Percentiles rank a stretch among this genome's conserved stretches.
phyloP scores from a whole-genome alignment of 768 basidiomycete genomes.

The Pleurotus eryngii region DNA sequence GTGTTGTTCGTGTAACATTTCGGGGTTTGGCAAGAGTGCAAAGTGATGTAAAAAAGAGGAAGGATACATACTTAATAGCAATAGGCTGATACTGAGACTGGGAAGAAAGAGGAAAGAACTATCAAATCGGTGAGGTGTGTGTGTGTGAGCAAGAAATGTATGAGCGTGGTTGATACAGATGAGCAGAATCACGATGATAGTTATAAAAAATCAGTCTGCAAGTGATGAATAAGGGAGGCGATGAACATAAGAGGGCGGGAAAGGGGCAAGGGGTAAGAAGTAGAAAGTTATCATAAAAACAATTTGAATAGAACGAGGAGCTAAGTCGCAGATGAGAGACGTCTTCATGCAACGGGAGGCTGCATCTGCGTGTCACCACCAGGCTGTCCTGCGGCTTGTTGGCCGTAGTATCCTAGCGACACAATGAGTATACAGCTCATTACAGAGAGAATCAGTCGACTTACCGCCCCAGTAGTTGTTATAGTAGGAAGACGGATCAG shows the following conservation, averaged over 20 bases:
- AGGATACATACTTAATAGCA: constrained; percentile 21
- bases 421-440: background rate
- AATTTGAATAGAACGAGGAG: constrained; percentile 14
- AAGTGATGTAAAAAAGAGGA: background rate
- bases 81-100: constrained; percentile 19
- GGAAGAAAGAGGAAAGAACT: constrained; percentile 26
- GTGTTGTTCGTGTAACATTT: too few species aligned
- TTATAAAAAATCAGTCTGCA: background rate
- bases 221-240: background rate
- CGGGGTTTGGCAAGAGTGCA: too few species aligned
- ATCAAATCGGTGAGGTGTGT: constrained; percentile 22
- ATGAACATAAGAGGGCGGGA: background rate
- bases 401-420: constrained; percentile 74
- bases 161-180: background rate
- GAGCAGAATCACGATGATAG: background rate
- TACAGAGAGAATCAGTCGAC: constrained; percentile 19
- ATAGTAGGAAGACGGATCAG: constrained; percentile 74
- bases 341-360: constrained; percentile 7
- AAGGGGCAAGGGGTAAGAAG: constrained; percentile 1
- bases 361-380: constrained; percentile 54
- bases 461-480: constrained; percentile 83
- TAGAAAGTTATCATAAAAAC: constrained; percentile 10
- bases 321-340: constrained; percentile 6
- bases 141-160: background rate
- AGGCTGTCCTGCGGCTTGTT: constrained; percentile 61